Evolutionary conservation across 768 basidiomycete species (phyloP).

Genomic region (Psilocybe cubensis): DNA sequence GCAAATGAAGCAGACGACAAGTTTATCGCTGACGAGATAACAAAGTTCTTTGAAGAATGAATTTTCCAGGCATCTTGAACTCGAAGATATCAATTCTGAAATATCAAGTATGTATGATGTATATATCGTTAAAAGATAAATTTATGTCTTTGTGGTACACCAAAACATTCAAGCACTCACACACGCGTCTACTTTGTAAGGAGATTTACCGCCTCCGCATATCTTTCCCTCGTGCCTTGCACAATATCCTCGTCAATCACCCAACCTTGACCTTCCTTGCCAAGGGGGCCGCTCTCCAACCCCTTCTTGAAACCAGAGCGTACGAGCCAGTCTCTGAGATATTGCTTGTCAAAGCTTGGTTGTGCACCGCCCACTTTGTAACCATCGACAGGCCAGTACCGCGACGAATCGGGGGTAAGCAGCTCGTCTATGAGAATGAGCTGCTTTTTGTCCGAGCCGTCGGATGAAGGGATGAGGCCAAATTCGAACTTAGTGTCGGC

Average conservation of each 20-base stretch:
- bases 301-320: slow-evolving; percentile 74
- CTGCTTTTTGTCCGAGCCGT: slow-evolving; percentile 36
- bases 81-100: neutral
- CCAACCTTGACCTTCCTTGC: slow-evolving; percentile 76
- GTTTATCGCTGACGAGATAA: slow-evolving; percentile 49
- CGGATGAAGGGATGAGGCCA: slow-evolving; percentile 61
- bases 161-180: neutral
- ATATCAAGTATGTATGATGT: neutral
- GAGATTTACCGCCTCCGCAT: slow-evolving; percentile 74
- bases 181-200: slow-evolving; percentile 37
- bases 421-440: slow-evolving; percentile 94
- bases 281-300: slow-evolving; percentile 72
- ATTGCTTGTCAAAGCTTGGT: slow-evolving; percentile 97
- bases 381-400: slow-evolving; percentile 87
- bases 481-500: slow-evolving; percentile 99
- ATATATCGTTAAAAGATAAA: neutral
- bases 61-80: neutral
- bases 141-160: neutral
- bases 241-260: slow-evolving; percentile 77
- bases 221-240: slow-evolving; percentile 74
- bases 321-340: slow-evolving; percentile 88
- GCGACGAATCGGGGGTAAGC: slow-evolving; percentile 96
- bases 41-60: slow-evolving; percentile 45
- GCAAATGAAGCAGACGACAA: slow-evolving; percentile 38
- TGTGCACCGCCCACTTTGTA: slow-evolving; percentile 80